Conservation (phyloP, 2,329 filamentous ascomycete species). For the Fusarium mexicanum region DNA sequence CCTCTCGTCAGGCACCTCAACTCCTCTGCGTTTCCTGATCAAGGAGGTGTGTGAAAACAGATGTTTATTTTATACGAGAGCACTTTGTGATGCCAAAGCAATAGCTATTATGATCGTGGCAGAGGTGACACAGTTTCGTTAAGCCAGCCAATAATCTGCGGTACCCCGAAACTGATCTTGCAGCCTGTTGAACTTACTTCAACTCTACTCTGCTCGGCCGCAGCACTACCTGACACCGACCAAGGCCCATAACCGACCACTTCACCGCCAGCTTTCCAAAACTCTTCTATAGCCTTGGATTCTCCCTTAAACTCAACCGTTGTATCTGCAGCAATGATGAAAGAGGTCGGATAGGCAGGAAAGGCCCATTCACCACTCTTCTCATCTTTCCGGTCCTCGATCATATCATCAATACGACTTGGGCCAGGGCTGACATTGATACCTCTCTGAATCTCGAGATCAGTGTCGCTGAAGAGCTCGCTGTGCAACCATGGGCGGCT, state of each 20-base stretch:
- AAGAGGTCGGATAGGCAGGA: neutral
- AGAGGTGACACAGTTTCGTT: neutral
- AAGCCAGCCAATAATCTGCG: neutral
- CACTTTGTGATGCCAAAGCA: too few relatives aligned
- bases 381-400: neutral
- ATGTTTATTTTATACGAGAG: neutral
- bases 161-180: neutral
- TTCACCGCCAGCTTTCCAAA: neutral
- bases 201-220: neutral
- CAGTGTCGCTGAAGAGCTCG: neutral
- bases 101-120: neutral
- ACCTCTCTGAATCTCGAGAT: neutral
- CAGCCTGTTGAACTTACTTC: neutral
- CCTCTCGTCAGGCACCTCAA: too few relatives aligned
- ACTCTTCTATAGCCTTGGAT: neutral
- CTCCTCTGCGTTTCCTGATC: too few relatives aligned
- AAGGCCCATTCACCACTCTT: neutral
- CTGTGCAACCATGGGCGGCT: neutral
- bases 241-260: neutral
- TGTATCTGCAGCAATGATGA: neutral
- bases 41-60: fast-evolving
- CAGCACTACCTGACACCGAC: neutral
- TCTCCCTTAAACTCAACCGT: neutral
- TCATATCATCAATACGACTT: neutral
- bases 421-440: neutral